phyloP scores from a whole-genome alignment of 1,284 basidiomycete species.

The Cystobasidium sp. region DNA sequence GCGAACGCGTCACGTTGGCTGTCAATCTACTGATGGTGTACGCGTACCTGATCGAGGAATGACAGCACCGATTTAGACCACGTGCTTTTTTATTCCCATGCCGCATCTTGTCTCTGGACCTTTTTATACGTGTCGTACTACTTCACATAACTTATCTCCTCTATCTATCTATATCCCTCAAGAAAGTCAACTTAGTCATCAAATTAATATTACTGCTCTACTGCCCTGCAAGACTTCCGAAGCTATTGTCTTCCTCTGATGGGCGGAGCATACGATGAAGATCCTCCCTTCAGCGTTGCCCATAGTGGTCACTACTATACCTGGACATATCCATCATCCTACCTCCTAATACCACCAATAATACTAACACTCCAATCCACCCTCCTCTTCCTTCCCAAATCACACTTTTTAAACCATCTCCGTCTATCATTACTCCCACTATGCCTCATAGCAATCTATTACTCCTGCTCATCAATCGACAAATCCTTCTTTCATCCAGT shows the following conservation, averaged over 20 bases:
- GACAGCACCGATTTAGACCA: too few species aligned
- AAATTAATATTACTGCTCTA: too few species aligned
- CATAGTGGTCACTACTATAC: background rate
- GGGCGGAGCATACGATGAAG: too few species aligned
- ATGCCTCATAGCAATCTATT: slow-evolving; percentile 18
- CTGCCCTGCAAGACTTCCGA: too few species aligned
- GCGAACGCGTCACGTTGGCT: too few species aligned
- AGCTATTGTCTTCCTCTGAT: too few species aligned
- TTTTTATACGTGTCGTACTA: too few species aligned
- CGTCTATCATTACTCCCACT: slow-evolving; percentile 25
- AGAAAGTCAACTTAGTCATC: background rate
- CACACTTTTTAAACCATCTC: background rate
- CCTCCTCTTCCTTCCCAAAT: slow-evolving; percentile 9
- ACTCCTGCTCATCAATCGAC: background rate
- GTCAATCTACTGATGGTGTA: too few species aligned
- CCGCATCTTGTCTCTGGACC: too few species aligned
- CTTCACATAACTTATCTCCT: background rate
- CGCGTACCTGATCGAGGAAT: too few species aligned
- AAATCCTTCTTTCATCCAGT: slow-evolving; percentile 23
- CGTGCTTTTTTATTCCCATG: too few species aligned
- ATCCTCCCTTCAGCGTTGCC: background rate
- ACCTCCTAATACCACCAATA: slow-evolving; percentile 9
- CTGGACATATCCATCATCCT: slow-evolving; percentile 13
- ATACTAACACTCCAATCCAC: slow-evolving; percentile 23
- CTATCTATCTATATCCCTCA: background rate